These are phyloP conservation scores for Entomortierella beljakovae DNA, from an alignment of 192 early-diverging fungal genomes.

Conservation along the genomic window DNA sequence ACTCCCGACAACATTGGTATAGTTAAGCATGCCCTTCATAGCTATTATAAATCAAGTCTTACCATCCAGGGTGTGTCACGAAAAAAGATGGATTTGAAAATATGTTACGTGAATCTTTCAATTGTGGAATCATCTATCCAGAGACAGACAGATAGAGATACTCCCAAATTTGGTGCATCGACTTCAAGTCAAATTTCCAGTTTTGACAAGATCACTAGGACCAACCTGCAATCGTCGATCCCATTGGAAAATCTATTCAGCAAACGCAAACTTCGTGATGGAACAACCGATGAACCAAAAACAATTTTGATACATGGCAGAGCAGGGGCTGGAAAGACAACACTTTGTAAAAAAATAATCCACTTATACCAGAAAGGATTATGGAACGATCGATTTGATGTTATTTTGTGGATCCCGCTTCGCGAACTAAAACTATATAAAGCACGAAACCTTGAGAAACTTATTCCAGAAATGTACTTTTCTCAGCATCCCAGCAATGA, in stretches of 20 bases:
- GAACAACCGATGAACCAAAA: constrained; percentile 6
- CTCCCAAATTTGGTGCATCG: constrained; percentile 9
- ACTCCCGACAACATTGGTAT: constrained; percentile 3
- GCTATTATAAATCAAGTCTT: constrained; percentile 4
- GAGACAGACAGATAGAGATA: constrained; percentile 10
- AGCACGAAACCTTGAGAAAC: not conserved
- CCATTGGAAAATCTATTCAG: constrained; percentile 12
- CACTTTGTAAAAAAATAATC: constrained; percentile 30
- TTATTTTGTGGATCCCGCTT: constrained; percentile 20
- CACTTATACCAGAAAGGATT: constrained; percentile 12
- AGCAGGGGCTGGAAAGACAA: constrained; percentile 36
- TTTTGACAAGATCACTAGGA: not conserved
- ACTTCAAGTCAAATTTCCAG: constrained; percentile 10
- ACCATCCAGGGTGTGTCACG: constrained; percentile 9
- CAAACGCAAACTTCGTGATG: constrained; percentile 20
- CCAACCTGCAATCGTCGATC: constrained; percentile 7
- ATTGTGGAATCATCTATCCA: constrained; percentile 19
- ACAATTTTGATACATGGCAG: constrained; percentile 25
- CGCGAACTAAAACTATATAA: constrained; percentile 5
- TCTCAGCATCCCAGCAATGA: not conserved
- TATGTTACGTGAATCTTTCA: constrained; percentile 21
- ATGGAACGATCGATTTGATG: constrained; percentile 18
- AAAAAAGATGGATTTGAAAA: constrained; percentile 6
- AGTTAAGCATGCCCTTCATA: constrained; percentile 11
- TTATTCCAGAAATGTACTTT: constrained; percentile 4